Evolutionary conservation across 208 protist genomes (phyloP), one percentile per base, ranked within the genome.

Genomic region (Borovskyia barvae): DNA sequence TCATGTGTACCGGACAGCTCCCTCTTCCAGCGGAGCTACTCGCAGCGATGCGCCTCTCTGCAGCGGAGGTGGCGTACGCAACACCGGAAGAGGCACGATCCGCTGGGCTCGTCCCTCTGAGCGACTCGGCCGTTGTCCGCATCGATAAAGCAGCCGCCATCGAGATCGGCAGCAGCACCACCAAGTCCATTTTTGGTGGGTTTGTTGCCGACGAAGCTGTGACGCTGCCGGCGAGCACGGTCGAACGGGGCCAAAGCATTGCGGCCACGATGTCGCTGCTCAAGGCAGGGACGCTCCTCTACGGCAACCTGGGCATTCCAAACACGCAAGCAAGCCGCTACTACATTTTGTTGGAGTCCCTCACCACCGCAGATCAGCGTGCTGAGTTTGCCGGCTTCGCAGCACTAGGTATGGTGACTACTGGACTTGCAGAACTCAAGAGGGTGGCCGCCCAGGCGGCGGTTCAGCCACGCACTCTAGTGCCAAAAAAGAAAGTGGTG

Each of bases 121-220:
- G 66, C 12, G 75, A 85, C 25, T 81, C 76, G 22, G 57, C 81
- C 2, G 74, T 90, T 6, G 67, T 87, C 30, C 80, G 80, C 35
- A 75, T 90, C 37, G 87, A 93, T 36, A 78, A 77, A 66, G 22
- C 54, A 22, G 64, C 72, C 19, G 30, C 90, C 53, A 55, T 90
- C 28, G 86, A 93, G 52, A 76, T 93, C 39, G 86, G 86, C 22
- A 84, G 75, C 62, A 93, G 86, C 80, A 87, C 80, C n/a, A 87
- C 80, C 11, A 82, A 80, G 49, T 81, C 69, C 12, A 88, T 93
- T 42, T 93, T 89, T 75, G 86, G 86, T 12, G 75, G 80, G 32
- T 93, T 88, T 48, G 57, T 77, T 35, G 46, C 71, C 3, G 86
- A 93, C 37, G 86, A 93, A 42, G 36, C 53, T 0, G 36, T 82